Evolutionary conservation across 192 early-diverging fungal species (phyloP), one percentile per base, ranked within the genome.

Genomic region (Mortierella alpina): DNA sequence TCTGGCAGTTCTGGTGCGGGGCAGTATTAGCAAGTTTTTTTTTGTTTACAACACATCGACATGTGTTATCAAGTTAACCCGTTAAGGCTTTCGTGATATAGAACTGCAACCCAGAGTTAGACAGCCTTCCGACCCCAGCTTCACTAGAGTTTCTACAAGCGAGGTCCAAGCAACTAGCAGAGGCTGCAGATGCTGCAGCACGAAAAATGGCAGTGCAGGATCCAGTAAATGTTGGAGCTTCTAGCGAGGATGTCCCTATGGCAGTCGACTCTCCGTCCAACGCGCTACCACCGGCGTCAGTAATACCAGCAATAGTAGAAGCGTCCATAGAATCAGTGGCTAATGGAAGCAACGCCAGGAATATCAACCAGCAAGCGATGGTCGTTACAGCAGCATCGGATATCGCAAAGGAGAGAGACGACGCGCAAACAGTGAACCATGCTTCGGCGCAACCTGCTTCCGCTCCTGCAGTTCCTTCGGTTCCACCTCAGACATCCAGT

Each of bases 91-190:
- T 42, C 64, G 11, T 42, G 23, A 4, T 6, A 23, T 66, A 78
- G 75, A 70, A 40, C 18, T 78, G 75, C 22, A 50, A 66, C 39
- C 63, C 68, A 47, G 75, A 78, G 11, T 48, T 70, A 40, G 67
- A 70, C 48, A 10, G 60, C 22, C 63, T 66, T 0, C 68, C 75
- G 2, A 49, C 42, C 20, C 75, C 75, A 47, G 62, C 51, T 12
- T 47, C 68, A 5, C n/a, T 78, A 12, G 58, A 49, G 14, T 7
- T 14, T 18, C 51, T 75, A 6, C 49, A 68, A 44, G 18, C 31
- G 12, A 44, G 59, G 20, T 55, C 45, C 2, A 39, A 57, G 8
- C 50, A 48, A 10, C 10, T 22, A 4, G 44, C 49, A 39, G 22
- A 18, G 48, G 45, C 45, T 58, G 22, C 65, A 0, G 63, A 51